These are phyloP conservation scores for Chlorella sorokiniana DNA, from an alignment of 139 green algal genomes.

Conservation along the genomic window DNA sequence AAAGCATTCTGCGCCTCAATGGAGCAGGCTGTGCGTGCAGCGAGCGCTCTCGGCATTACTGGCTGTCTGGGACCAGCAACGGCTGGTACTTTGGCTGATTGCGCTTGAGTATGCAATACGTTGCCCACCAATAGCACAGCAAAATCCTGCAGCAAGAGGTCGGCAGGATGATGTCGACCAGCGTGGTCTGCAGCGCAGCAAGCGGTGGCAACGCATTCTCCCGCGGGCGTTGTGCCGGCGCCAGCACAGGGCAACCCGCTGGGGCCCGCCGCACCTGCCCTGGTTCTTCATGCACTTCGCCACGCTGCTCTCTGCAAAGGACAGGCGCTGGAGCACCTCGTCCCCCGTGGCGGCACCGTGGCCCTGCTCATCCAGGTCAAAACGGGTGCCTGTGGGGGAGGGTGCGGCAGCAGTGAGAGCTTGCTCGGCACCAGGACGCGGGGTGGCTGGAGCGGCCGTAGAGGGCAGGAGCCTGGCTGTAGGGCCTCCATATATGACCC, in stretches of 20 bases:
- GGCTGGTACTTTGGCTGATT: conserved; percentile 61
- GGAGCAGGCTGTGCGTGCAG: not conserved
- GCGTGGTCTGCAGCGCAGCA: not conserved
- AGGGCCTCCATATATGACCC: not conserved
- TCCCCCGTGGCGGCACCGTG: conserved; percentile 51
- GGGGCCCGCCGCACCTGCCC: conserved; percentile 17
- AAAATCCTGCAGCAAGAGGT: conserved; percentile 43
- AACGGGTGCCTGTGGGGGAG: not conserved
- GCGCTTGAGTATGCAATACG: conserved; percentile 65
- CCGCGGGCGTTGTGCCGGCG: not conserved
- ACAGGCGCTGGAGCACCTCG: conserved; percentile 72
- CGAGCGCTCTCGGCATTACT: not conserved
- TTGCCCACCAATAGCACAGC: conserved; percentile 73
- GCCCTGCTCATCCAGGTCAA: conserved; percentile 35
- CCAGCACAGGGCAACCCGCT: not conserved
- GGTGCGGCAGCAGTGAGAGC: not conserved
- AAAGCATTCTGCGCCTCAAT: not conserved
- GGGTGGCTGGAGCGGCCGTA: not conserved
- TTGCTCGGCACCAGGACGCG: not conserved
- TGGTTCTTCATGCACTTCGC: conserved; percentile 38
- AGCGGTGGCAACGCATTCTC: not conserved
- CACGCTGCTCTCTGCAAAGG: conserved; percentile 59
- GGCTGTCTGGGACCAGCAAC: conserved; percentile 14
- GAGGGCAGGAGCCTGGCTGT: not conserved
- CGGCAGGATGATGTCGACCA: not conserved